These are phyloP conservation scores for Plicaturopsis crispa DNA, from an alignment of 768 basidiomycete genomes.

Conservation along the genomic window DNA sequence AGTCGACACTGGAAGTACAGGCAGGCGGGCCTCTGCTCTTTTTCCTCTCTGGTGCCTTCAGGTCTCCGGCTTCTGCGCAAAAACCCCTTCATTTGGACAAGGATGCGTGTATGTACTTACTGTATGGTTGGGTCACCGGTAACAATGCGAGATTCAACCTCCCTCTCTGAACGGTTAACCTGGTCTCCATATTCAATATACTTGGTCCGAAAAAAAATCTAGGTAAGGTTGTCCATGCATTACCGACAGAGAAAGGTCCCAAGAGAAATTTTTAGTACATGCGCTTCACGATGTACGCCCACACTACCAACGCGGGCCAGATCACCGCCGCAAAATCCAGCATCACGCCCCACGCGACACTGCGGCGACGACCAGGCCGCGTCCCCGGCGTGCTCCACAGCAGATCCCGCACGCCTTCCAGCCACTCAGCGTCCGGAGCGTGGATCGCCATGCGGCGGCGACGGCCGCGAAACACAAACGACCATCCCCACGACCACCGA, in stretches of 20 bases:
- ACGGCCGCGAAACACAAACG: conserved; percentile 48
- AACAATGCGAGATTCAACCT: too few species aligned
- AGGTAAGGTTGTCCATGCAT: too few species aligned
- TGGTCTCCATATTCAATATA: too few species aligned
- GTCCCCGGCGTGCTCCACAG: conserved; percentile 11
- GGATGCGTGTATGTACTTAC: too few species aligned
- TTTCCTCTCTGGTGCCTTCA: background rate
- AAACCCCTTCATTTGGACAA: too few species aligned
- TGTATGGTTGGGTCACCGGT: too few species aligned
- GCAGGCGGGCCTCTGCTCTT: too few species aligned
- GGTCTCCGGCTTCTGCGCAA: background rate
- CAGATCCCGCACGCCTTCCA: conserved; percentile 9
- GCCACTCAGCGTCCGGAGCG: conserved; percentile 18
- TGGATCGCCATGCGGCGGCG: conserved; percentile 45
- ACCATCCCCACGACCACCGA: conserved; percentile 37
- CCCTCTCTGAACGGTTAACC: too few species aligned
- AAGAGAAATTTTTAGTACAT: too few species aligned
- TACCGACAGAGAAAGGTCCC: too few species aligned
- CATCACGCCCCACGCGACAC: conserved; percentile 25
- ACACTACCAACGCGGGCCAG: conserved; percentile 16
- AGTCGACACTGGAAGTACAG: too few species aligned
- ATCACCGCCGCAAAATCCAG: conserved; percentile 29
- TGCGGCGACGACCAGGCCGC: conserved; percentile 15
- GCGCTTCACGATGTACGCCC: conserved; percentile 20
- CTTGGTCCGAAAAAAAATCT: too few species aligned